A percentile compares a stretch with the other conserved stretches of the same genome.
Evolutionary conservation across 805 yeast species (phyloP).

Genomic region (Yarrowia yakushimensis): DNA sequence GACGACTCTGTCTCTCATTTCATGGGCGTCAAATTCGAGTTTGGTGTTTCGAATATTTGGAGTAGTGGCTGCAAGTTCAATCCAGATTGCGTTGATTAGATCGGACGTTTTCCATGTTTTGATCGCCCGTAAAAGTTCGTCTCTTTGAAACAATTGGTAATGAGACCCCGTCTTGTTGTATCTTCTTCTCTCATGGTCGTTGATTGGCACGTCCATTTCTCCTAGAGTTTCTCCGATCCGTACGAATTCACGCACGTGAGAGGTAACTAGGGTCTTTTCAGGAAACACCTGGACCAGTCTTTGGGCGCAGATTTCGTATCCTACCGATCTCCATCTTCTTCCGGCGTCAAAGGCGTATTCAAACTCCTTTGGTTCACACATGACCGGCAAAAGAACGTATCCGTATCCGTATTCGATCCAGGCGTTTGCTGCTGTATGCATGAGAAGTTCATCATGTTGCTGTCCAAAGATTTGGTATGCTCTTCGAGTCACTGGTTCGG

Average conservation of each 20-base stretch:
- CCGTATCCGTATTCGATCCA: conserved; percentile 14
- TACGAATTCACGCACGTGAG: neutral
- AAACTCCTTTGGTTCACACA: conserved; percentile 15
- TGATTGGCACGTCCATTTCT: conserved; percentile 9
- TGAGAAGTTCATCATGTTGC: neutral
- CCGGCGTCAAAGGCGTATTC: conserved; percentile 12
- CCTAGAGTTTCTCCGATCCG: neutral
- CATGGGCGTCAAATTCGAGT: neutral
- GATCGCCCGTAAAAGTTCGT: neutral
- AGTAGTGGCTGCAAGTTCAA: neutral
- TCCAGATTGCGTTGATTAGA: conserved; percentile 1
- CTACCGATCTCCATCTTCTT: neutral
- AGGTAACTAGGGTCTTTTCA: neutral
- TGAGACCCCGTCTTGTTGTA: neutral
- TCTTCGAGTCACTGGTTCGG: neutral
- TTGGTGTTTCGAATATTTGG: conserved; percentile 6
- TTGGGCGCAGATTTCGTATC: neutral
- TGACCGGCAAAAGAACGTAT: neutral
- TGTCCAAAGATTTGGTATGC: conserved; percentile 14
- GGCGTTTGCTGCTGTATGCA: conserved; percentile 2
- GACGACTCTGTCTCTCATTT: neutral
- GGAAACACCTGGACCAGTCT: neutral
- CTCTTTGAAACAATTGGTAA: neutral
- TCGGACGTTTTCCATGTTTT: neutral
- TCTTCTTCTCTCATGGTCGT: neutral